Percentiles rank a stretch among this genome's conserved stretches.
Evolutionary conservation across 2,329 filamentous ascomycete genomes (phyloP).

Genomic region (Fusarium nelsonii): DNA sequence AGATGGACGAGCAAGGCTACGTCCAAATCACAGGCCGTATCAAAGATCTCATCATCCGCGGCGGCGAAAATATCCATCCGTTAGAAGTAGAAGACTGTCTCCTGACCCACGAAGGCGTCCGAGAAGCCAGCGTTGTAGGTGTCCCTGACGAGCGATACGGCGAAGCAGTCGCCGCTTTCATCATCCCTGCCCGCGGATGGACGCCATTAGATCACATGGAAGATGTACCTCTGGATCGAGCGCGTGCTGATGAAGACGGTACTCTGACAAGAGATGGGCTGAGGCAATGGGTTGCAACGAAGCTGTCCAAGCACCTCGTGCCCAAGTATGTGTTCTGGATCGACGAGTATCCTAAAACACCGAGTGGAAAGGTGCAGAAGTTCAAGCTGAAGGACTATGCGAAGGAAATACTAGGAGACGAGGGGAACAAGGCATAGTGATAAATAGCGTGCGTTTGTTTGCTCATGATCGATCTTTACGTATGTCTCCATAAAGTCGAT

Average conservation of each 20-base stretch:
- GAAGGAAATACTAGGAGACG: slow-evolving; percentile 50
- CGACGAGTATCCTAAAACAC: slow-evolving; percentile 89
- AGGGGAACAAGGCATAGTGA: slow-evolving; percentile 11
- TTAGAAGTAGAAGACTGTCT: slow-evolving; percentile 92
- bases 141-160: slow-evolving; percentile 85
- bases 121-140: slow-evolving; percentile 85
- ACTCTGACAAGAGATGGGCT: slow-evolving; percentile 70
- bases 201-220: slow-evolving; percentile 39
- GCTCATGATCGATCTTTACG: neutral
- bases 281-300: slow-evolving; percentile 76
- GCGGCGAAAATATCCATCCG: slow-evolving; percentile 96
- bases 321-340: slow-evolving; percentile 93
- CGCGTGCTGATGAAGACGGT: slow-evolving; percentile 35
- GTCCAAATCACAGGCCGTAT: slow-evolving; percentile 90
- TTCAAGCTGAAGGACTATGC: slow-evolving; percentile 82
- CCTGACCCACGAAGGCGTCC: slow-evolving; percentile 76
- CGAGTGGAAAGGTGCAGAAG: slow-evolving; percentile 97
- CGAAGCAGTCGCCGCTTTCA: slow-evolving; percentile 87
- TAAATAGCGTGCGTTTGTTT: neutral
- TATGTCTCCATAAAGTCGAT: neutral
- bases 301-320: slow-evolving; percentile 80
- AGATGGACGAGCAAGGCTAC: slow-evolving; percentile 85
- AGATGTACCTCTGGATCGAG: slow-evolving; percentile 39
- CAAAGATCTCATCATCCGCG: slow-evolving; percentile 95
- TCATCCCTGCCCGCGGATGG: slow-evolving; percentile 65